Conservation (phyloP, 2,329 filamentous ascomycete genomes). For the Knufia petricola region DNA sequence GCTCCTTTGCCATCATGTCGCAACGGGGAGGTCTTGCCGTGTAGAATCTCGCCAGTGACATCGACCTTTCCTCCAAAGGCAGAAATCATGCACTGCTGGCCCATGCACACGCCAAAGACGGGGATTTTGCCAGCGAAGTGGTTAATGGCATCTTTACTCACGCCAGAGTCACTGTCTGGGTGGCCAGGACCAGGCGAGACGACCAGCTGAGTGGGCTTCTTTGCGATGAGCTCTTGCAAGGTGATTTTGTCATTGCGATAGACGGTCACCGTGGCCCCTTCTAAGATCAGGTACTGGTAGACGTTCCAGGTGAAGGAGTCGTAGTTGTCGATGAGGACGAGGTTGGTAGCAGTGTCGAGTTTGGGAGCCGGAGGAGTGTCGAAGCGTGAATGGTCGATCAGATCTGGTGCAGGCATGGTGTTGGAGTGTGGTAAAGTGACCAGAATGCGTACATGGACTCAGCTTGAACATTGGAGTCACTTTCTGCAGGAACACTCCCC, state of each 20-base stretch:
- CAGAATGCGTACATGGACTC: background rate
- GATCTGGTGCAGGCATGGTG: constrained; percentile 36
- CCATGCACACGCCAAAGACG: constrained; percentile 97
- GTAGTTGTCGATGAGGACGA: constrained; percentile 97
- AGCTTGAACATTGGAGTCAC: background rate
- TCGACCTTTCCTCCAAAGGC: constrained; percentile 85
- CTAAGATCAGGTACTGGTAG: constrained; percentile 95
- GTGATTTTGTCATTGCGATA: constrained; percentile 87
- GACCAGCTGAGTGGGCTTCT: constrained; percentile 85
- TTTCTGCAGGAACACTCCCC: background rate
- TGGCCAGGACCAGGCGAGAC: constrained; percentile 93
- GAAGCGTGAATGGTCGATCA: constrained; percentile 77
- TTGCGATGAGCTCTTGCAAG: constrained; percentile 69
- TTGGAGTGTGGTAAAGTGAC: background rate
- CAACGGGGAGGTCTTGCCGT: constrained; percentile 90
- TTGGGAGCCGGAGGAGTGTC: constrained; percentile 66
- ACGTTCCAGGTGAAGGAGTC: constrained; percentile 99
- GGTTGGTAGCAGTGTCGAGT: constrained; percentile 72
- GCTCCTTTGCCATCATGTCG: constrained; percentile 87
- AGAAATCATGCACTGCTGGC: constrained; percentile 95
- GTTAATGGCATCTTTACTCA: constrained; percentile 83
- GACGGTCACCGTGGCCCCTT: constrained; percentile 83
- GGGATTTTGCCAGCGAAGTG: constrained; percentile 93
- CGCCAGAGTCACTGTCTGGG: constrained; percentile 78
- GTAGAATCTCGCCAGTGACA: constrained; percentile 89